Conservation (phyloP, 352 stramenopile species). For the Phytophthora sp. region DNA sequence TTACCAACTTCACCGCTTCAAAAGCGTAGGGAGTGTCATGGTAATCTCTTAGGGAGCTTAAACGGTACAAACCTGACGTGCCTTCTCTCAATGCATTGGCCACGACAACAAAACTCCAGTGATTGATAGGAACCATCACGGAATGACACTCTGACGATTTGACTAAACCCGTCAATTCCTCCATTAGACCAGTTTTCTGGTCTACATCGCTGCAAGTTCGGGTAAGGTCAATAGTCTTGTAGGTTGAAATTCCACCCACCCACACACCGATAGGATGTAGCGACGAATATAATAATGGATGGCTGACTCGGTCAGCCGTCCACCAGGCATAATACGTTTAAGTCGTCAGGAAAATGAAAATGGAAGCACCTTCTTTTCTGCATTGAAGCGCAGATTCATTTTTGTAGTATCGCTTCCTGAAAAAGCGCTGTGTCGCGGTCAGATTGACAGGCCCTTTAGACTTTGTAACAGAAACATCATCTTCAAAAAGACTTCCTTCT, state of each 20-base stretch:
- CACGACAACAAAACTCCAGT: too few species aligned
- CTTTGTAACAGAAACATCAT: background rate
- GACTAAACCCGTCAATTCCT: background rate
- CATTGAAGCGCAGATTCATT: background rate
- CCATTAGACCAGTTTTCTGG: background rate
- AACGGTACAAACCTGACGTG: background rate
- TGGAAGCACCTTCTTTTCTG: background rate
- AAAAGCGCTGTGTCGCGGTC: background rate
- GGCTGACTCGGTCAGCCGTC: background rate
- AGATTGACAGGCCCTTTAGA: background rate
- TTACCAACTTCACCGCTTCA: background rate
- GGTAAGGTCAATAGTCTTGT: background rate
- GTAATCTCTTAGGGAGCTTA: background rate
- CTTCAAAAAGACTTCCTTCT: background rate
- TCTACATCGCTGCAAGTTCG: background rate
- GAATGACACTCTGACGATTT: background rate
- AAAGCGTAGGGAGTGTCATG: background rate
- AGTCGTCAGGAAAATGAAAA: background rate
- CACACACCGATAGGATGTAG: background rate
- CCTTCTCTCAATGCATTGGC: too few species aligned
- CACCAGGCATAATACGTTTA: constrained; percentile 1
- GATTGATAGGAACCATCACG: background rate
- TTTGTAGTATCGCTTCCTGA: background rate
- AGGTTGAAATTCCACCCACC: background rate
- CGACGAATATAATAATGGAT: background rate